phyloP scores from a whole-genome alignment of 345 rosid genomes.

The Linum tenue region DNA sequence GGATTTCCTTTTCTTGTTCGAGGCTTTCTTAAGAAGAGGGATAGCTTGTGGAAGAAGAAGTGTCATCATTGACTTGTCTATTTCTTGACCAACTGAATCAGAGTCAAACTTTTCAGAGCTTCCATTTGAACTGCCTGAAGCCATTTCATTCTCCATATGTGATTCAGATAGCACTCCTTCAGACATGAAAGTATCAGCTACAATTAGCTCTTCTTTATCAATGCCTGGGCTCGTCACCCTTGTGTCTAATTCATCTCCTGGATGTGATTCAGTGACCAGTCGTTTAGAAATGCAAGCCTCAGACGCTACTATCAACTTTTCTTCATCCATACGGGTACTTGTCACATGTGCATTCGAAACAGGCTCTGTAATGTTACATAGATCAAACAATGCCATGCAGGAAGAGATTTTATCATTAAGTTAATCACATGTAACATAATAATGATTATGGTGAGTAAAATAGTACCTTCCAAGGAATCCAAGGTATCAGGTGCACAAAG shows the following conservation, averaged over 20 bases:
- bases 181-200: constrained; percentile 20
- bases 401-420: constrained; percentile 11
- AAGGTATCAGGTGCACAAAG: constrained; percentile 57
- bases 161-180: constrained; percentile 36
- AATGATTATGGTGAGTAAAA: constrained; percentile 7
- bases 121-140: constrained; percentile 27
- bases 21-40: constrained; percentile 52
- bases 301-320: constrained; percentile 24
- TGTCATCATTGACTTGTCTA: constrained; percentile 66
- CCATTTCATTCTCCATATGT: constrained; percentile 33
- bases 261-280: constrained; percentile 29
- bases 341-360: constrained; percentile 18
- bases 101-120: constrained; percentile 37
- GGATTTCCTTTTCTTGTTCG: constrained; percentile 34
- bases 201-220: constrained; percentile 28
- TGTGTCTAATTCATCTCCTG: constrained; percentile 30
- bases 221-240: constrained; percentile 12
- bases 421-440: constrained; percentile 12
- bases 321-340: constrained; percentile 19
- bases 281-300: constrained; percentile 27
- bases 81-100: constrained; percentile 51
- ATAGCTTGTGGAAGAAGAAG: constrained; percentile 86
- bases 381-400: constrained; percentile 17
- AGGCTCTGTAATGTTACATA: constrained; percentile 32
- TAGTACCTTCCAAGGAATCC: constrained; percentile 50